These are phyloP conservation scores for Kluyveromyces lactis DNA, from an alignment of 805 yeast species.

Conservation along the genomic window DNA sequence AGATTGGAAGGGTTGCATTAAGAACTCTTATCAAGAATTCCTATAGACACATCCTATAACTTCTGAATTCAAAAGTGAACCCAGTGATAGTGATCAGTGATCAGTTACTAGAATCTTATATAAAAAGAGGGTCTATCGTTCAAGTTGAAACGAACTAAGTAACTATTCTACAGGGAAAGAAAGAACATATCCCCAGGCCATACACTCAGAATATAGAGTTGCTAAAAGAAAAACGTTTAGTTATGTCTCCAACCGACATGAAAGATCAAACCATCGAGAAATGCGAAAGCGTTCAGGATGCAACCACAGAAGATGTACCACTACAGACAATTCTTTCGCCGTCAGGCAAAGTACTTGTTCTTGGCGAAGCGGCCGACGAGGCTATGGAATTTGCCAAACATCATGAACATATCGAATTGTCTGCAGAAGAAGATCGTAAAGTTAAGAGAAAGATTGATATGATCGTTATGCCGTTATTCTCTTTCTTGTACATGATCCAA, in stretches of 20 bases:
- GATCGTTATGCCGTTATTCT: slow-evolving; percentile 42
- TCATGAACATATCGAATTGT: slow-evolving; percentile 24
- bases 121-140: no score
- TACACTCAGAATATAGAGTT: no score
- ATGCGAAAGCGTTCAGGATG: background rate
- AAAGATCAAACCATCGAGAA: background rate
- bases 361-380: slow-evolving; percentile 37
- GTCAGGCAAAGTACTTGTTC: slow-evolving; percentile 16
- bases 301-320: background rate
- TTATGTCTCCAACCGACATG: background rate
- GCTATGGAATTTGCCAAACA: slow-evolving; percentile 37
- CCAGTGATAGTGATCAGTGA: no score
- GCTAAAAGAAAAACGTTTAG: no score
- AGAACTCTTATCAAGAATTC: no score
- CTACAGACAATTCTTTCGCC: slow-evolving; percentile 19
- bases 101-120: no score
- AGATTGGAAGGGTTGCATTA: no score
- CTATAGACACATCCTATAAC: no score
- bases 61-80: no score
- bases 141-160: no score
- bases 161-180: no score
- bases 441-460: slow-evolving; percentile 44
- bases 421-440: slow-evolving; percentile 28
- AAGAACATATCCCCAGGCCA: no score
- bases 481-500: slow-evolving; percentile 42